phyloP scores from a whole-genome alignment of 257 asterid genomes.

The Lithospermum erythrorhizon region DNA sequence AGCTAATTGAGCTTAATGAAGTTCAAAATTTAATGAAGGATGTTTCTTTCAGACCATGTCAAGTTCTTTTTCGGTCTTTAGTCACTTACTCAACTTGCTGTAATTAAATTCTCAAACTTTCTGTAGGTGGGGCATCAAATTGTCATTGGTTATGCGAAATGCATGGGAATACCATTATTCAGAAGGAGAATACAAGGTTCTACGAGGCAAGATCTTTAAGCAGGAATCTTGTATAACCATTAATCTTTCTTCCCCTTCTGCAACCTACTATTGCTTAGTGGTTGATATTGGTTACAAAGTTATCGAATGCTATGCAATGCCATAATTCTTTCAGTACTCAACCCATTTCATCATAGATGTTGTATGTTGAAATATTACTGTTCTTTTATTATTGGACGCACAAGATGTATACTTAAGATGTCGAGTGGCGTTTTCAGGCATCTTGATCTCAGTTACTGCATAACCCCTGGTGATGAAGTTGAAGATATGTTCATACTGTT shows the following conservation, averaged over 20 bases:
- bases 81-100: neutral
- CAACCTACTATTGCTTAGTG: too few relatives aligned
- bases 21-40: neutral
- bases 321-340: too few relatives aligned
- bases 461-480: slow-evolving; percentile 96
- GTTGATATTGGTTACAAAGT: too few relatives aligned
- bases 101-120: slow-evolving; percentile 4
- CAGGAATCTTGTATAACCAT: slow-evolving; percentile 8
- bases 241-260: neutral
- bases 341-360: too few relatives aligned
- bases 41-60: neutral
- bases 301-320: too few relatives aligned
- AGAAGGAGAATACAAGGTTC: slow-evolving; percentile 92
- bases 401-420: neutral
- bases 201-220: slow-evolving; percentile 51
- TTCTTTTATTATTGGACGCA: neutral
- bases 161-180: slow-evolving; percentile 89
- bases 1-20: neutral
- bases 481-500: slow-evolving; percentile 88
- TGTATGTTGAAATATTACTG: too few relatives aligned
- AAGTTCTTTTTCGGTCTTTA: neutral
- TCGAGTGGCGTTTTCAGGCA: slow-evolving; percentile 38
- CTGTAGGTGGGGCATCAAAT: slow-evolving; percentile 93
- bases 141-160: slow-evolving; percentile 69
- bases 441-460: slow-evolving; percentile 64